Evolutionary conservation across 495 filamentous ascomycete species (phyloP).

Genomic region (Aspergillus baeticus): DNA sequence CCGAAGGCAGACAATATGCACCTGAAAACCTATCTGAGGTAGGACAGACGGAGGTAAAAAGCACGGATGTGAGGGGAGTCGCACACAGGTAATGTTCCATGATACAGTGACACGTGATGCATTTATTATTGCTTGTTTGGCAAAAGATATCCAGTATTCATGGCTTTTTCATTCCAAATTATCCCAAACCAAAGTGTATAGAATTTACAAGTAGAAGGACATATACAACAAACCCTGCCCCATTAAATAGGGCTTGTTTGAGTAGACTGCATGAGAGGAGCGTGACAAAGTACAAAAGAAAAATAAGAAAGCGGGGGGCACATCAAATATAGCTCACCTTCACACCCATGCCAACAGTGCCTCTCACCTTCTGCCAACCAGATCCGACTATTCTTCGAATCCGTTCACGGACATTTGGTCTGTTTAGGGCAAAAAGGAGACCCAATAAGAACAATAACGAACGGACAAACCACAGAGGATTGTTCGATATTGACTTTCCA

Average conservation of each 20-base stretch:
- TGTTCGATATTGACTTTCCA: constrained; percentile 60
- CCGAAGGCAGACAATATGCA: background rate
- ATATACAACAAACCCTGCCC: constrained; percentile 11
- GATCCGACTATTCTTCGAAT: constrained; percentile 62
- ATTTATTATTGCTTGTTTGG: background rate
- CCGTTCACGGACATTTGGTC: constrained; percentile 72
- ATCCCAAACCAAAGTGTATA: constrained; percentile 7
- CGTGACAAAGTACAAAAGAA: constrained; percentile 14
- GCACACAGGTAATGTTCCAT: background rate
- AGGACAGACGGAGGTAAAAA: background rate
- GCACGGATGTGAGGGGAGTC: background rate
- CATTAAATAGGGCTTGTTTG: constrained; percentile 1
- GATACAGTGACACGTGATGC: constrained; percentile 1
- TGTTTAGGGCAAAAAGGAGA: constrained; percentile 72
- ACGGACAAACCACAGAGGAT: constrained; percentile 71
- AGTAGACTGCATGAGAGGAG: background rate
- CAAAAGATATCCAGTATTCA: constrained; percentile 1
- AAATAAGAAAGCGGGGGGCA: constrained; percentile 16
- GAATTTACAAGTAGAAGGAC: constrained; percentile 16
- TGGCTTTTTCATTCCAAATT: background rate
- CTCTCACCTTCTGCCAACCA: constrained; percentile 79
- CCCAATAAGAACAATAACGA: constrained; percentile 80
- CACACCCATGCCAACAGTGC: constrained; percentile 92
- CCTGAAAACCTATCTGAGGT: background rate
- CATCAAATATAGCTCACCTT: constrained; percentile 92